Conservation (phyloP, 2,329 filamentous ascomycete species). For the Proliferodiscus dingleyae region DNA sequence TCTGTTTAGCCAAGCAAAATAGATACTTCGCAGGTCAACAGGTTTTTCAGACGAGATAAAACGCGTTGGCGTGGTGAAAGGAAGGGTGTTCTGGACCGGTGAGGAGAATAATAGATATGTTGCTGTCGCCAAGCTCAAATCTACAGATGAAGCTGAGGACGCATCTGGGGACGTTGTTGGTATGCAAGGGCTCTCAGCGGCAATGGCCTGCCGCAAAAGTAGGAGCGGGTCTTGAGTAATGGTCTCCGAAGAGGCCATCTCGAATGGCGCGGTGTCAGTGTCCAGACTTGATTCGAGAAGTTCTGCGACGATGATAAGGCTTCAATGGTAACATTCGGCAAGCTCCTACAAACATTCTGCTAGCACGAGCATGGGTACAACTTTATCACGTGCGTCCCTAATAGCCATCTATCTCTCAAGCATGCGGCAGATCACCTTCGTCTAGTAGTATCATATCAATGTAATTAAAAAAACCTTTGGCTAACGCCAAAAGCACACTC, state of each 20-base stretch:
- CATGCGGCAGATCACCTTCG: too few relatives aligned
- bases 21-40: slow-evolving; percentile 88
- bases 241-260: slow-evolving; percentile 53
- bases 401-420: too few relatives aligned
- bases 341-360: too few relatives aligned
- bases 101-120: slow-evolving; percentile 71
- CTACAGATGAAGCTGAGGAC: slow-evolving; percentile 52
- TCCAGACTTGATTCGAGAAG: too few relatives aligned
- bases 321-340: too few relatives aligned
- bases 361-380: too few relatives aligned
- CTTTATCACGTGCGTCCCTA: too few relatives aligned
- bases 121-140: slow-evolving; percentile 63
- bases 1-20: slow-evolving; percentile 93
- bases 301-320: too few relatives aligned
- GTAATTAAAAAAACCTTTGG: too few relatives aligned
- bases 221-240: slow-evolving; percentile 67
- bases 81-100: slow-evolving; percentile 55
- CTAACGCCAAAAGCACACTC: too few relatives aligned
- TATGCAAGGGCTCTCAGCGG: slow-evolving; percentile 61
- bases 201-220: slow-evolving; percentile 78
- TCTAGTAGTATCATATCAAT: too few relatives aligned
- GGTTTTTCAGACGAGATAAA: slow-evolving; percentile 73
- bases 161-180: slow-evolving; percentile 68
- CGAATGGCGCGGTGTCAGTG: slow-evolving; percentile 13
- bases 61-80: slow-evolving; percentile 71